Percentiles rank a stretch among this genome's conserved stretches.
Evolutionary conservation across 2,329 filamentous ascomycete genomes (phyloP).

Genomic region (Ceratocystis eucalypticola): DNA sequence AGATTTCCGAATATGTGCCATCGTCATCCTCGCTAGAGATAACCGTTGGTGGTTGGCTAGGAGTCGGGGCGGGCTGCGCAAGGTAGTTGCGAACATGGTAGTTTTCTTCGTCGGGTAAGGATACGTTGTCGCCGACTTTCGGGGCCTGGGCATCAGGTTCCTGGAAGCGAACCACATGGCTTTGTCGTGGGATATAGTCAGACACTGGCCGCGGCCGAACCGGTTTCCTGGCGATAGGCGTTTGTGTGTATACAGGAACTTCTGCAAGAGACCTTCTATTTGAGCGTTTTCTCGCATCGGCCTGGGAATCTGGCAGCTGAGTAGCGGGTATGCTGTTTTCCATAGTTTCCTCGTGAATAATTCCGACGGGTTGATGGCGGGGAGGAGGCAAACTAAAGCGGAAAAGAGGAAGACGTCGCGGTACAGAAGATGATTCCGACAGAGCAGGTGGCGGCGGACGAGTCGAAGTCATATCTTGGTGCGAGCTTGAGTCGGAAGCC

Average conservation of each 20-base stretch:
- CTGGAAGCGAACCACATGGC: conserved; percentile 36
- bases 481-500: neutral
- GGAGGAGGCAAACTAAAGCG: conserved; percentile 16
- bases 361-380: conserved; percentile 11
- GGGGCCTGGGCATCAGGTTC: conserved; percentile 21
- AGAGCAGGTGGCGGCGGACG: conserved; percentile 27
- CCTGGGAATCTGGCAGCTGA: neutral
- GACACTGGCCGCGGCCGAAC: conserved; percentile 27
- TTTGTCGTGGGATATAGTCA: conserved; percentile 29
- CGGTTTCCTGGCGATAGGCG: conserved; percentile 17
- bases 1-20: conserved; percentile 30
- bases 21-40: conserved; percentile 37
- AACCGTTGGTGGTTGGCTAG: neutral
- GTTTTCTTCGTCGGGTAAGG: conserved; percentile 14
- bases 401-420: conserved; percentile 16
- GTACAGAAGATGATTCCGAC: conserved; percentile 4
- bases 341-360: conserved; percentile 16
- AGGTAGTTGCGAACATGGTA: conserved; percentile 17
- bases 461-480: neutral
- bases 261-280: conserved; percentile 11
- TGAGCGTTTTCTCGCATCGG: neutral
- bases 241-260: neutral
- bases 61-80: neutral
- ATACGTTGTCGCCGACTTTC: neutral
- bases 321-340: neutral